Evolutionary conservation across 352 stramenopile genomes (phyloP).

Genomic region (Pythium graminicola): DNA sequence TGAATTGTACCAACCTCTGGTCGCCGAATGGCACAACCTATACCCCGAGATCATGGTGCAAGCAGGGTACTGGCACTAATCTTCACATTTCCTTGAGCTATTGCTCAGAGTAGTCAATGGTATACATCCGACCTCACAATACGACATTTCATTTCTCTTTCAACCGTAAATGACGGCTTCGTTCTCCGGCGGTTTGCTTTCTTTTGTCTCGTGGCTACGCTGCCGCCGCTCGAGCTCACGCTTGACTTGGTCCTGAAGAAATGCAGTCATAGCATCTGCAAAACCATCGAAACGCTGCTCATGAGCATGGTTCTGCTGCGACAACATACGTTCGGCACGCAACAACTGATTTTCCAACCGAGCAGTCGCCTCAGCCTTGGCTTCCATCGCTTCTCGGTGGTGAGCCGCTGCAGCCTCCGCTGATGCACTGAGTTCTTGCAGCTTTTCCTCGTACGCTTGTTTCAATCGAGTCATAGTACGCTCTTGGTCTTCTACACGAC

Average conservation of each 20-base stretch:
- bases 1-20: slow-evolving; percentile 74
- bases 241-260: slow-evolving; percentile 53
- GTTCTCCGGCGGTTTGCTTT: neutral
- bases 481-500: slow-evolving; percentile 40
- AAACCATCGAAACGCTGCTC: slow-evolving; percentile 53
- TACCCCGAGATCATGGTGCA: slow-evolving; percentile 88
- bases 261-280: slow-evolving; percentile 40
- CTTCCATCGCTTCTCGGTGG: slow-evolving; percentile 24
- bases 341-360: slow-evolving; percentile 37
- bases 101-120: no score
- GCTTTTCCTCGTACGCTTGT: slow-evolving; percentile 39
- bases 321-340: slow-evolving; percentile 36
- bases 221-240: slow-evolving; percentile 37
- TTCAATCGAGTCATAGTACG: slow-evolving; percentile 28
- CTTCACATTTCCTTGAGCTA: neutral
- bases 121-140: neutral
- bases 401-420: slow-evolving; percentile 28
- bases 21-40: slow-evolving; percentile 84
- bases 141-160: neutral
- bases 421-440: slow-evolving; percentile 22
- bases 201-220: neutral
- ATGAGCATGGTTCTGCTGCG: slow-evolving; percentile 37
- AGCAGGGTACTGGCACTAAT: slow-evolving; percentile 66
- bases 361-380: slow-evolving; percentile 27
- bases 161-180: slow-evolving; percentile 4